phyloP scores from a whole-genome alignment of 2,329 filamentous ascomycete genomes.

The Calonectria honghensis region DNA sequence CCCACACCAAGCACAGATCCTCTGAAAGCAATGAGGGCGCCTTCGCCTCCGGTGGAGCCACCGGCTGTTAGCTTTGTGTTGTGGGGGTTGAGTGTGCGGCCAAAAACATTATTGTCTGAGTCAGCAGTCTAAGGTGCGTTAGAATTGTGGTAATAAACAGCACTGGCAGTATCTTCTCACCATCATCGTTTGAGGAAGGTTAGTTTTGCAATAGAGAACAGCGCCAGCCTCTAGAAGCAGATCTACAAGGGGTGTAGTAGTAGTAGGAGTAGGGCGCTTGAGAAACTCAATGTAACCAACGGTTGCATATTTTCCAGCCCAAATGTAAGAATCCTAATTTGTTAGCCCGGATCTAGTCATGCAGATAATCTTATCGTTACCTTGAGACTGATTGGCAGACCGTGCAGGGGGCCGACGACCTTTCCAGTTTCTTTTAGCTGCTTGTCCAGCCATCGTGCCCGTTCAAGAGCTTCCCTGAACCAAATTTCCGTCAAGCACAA shows the following conservation, averaged over 20 bases:
- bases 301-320: conserved; percentile 51
- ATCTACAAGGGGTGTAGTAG: conserved; percentile 52
- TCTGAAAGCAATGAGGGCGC: conserved; percentile 49
- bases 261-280: conserved; percentile 43
- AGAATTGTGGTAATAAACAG: fast-evolving
- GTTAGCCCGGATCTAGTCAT: not conserved
- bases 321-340: conserved; percentile 50
- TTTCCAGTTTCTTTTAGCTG: conserved; percentile 48
- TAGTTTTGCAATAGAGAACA: conserved; percentile 65
- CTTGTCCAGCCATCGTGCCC: conserved; percentile 45
- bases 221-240: conserved; percentile 53
- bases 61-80: conserved; percentile 60
- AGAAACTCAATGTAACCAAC: conserved; percentile 55
- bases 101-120: conserved; percentile 63
- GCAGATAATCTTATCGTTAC: not conserved
- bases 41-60: conserved; percentile 54
- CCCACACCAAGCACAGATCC: conserved; percentile 52
- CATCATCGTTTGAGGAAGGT: conserved; percentile 77
- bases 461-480: conserved; percentile 45
- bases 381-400: conserved; percentile 52
- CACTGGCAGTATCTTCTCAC: conserved; percentile 53
- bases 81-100: conserved; percentile 53
- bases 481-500: conserved; percentile 49
- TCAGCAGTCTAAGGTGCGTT: conserved; percentile 50
- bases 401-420: conserved; percentile 48